Conservation (phyloP, 2,329 filamentous ascomycete species). For the Microascus cirrosus region DNA sequence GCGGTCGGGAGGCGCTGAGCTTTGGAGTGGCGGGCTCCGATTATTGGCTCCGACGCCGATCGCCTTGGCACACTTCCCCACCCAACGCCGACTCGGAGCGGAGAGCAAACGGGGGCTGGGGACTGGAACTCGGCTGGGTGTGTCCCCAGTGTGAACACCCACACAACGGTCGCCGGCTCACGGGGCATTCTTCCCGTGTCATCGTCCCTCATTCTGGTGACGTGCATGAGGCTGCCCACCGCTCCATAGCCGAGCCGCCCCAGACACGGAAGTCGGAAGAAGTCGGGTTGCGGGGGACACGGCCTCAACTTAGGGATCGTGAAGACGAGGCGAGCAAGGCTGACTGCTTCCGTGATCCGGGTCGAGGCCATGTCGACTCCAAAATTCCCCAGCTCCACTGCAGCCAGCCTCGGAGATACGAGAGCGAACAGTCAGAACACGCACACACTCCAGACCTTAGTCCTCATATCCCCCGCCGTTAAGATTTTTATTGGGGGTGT, state of each 20-base stretch:
- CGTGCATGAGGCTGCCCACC: background rate
- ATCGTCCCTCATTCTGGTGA: background rate
- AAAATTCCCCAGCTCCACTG: background rate
- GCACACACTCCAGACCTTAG: too few species aligned
- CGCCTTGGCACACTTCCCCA: background rate
- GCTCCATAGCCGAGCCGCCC: background rate
- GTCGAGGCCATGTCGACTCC: background rate
- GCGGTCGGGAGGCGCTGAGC: background rate
- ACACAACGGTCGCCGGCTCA: background rate
- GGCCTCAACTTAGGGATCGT: background rate
- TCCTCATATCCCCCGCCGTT: too few species aligned
- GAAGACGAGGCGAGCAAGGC: background rate
- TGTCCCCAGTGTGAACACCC: background rate
- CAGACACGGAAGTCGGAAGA: background rate
- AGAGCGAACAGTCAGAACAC: background rate
- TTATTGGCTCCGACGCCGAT: background rate
- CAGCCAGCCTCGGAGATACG: background rate
- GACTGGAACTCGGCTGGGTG: background rate
- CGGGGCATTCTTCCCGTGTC: background rate
- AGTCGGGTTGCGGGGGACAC: background rate
- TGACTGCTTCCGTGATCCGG: background rate
- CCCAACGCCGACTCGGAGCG: background rate
- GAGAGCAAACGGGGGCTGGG: background rate
- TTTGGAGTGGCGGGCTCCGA: background rate
- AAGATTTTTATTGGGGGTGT: too few species aligned